Conservation (phyloP, 2,329 filamentous ascomycete species). For the Microdochium bolleyi region DNA sequence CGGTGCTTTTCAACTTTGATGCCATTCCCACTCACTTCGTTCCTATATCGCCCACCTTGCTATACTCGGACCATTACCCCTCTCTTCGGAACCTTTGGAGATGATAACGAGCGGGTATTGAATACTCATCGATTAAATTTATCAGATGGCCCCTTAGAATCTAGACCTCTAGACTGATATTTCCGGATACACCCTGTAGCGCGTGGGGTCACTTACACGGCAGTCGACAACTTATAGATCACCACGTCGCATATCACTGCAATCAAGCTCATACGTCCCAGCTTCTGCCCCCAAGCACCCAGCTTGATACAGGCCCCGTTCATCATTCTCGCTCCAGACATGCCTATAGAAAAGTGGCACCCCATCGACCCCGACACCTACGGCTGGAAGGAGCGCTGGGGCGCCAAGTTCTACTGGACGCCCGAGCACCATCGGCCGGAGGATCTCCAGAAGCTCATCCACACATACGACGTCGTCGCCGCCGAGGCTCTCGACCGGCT, state of each 20-base stretch:
- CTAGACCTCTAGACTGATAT: too few relatives aligned
- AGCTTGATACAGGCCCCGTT: neutral
- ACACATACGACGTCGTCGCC: constrained; percentile 60
- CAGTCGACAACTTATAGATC: too few relatives aligned
- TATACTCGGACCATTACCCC: neutral
- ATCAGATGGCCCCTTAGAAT: too few relatives aligned
- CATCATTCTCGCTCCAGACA: too few relatives aligned
- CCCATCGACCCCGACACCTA: neutral
- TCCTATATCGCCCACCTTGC: neutral
- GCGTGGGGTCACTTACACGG: too few relatives aligned
- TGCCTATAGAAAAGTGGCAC: constrained; percentile 4
- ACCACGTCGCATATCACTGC: too few relatives aligned
- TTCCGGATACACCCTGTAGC: too few relatives aligned
- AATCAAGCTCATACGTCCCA: too few relatives aligned
- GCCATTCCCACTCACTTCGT: neutral
- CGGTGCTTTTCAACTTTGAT: too few relatives aligned
- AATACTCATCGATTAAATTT: too few relatives aligned
- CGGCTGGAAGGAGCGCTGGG: constrained; percentile 37
- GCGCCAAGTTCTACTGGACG: constrained; percentile 63
- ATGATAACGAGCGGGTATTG: too few relatives aligned
- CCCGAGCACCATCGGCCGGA: constrained; percentile 52
- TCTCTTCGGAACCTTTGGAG: too few relatives aligned
- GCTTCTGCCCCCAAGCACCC: neutral
- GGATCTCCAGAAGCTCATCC: constrained; percentile 51
- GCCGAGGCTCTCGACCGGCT: constrained; percentile 58